Evolutionary conservation across 257 asterid species (phyloP).

Genomic region (Solanum lycopersicoides): DNA sequence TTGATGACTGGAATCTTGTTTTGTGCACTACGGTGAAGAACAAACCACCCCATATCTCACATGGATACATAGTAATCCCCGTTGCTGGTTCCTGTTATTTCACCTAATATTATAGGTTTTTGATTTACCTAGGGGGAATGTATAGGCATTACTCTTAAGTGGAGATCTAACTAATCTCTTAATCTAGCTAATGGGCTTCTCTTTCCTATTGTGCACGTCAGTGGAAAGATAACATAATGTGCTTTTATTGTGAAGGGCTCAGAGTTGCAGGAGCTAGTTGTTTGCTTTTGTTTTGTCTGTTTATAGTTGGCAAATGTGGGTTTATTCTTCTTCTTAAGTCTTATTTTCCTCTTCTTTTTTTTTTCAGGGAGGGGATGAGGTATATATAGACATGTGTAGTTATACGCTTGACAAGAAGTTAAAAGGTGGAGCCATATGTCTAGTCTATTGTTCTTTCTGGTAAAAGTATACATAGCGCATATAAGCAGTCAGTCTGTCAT

Average conservation of each 20-base stretch:
- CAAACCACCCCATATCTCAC: background rate
- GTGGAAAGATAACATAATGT: background rate
- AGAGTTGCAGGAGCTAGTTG: background rate
- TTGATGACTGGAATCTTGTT: slow-evolving; percentile 10
- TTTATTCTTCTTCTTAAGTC: background rate
- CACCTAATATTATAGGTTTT: background rate
- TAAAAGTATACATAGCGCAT: background rate
- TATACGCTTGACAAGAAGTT: background rate
- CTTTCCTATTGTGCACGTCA: background rate
- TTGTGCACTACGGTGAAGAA: background rate
- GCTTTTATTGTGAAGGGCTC: background rate
- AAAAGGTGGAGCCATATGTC: background rate
- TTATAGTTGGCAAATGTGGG: background rate
- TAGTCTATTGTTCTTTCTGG: background rate
- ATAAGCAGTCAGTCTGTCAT: background rate
- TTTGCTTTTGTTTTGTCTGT: background rate
- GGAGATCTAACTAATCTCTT: background rate
- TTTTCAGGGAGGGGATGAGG: background rate
- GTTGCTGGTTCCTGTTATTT: background rate
- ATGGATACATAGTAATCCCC: background rate
- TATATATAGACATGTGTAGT: background rate
- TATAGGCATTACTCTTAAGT: background rate
- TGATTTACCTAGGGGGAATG: background rate
- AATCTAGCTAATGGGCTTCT: background rate
- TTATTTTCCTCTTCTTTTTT: background rate